Conservation (phyloP, 805 yeast species). For the Clavispora santaluciae region DNA sequence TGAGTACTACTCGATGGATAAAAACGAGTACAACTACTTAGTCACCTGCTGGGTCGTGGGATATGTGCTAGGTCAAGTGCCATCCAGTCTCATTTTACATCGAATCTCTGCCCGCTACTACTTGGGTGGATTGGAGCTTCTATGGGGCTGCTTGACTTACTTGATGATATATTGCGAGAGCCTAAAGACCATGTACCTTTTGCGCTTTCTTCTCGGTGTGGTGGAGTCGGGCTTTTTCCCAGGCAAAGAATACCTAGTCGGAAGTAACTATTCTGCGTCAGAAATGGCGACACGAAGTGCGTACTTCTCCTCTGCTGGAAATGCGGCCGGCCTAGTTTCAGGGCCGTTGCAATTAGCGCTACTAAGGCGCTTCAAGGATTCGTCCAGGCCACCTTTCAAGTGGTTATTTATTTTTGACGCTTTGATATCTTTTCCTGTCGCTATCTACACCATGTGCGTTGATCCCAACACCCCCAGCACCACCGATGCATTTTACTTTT, state of each 20-base stretch:
- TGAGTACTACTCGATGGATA: constrained; percentile 13
- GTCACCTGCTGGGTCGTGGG: constrained; percentile 15
- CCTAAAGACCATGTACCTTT: constrained; percentile 10
- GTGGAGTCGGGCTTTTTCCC: constrained; percentile 52
- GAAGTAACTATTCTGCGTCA: constrained; percentile 24
- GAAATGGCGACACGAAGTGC: constrained; percentile 28
- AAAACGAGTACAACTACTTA: constrained; percentile 16
- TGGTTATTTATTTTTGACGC: constrained; percentile 35
- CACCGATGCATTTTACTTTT: constrained; percentile 28
- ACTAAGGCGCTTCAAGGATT: constrained; percentile 19
- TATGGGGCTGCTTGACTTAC: constrained; percentile 37
- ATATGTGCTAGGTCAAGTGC: constrained; percentile 13
- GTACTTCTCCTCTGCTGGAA: constrained; percentile 26
- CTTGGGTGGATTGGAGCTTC: constrained; percentile 39
- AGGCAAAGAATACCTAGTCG: constrained; percentile 49
- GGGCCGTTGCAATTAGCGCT: constrained; percentile 32
- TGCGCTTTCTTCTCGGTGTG: constrained; percentile 31
- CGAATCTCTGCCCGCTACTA: constrained; percentile 40
- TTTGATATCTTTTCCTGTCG: constrained; percentile 29
- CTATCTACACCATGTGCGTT: constrained; percentile 26
- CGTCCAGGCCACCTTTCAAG: constrained; percentile 24
- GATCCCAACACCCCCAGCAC: constrained; percentile 34
- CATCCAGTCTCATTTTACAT: constrained; percentile 28
- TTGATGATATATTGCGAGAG: constrained; percentile 20
- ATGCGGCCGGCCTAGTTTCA: constrained; percentile 24